Base-by-base conservation (phyloP, 2,329 filamentous ascomycete species). In the Botrytis medusae region DNA sequence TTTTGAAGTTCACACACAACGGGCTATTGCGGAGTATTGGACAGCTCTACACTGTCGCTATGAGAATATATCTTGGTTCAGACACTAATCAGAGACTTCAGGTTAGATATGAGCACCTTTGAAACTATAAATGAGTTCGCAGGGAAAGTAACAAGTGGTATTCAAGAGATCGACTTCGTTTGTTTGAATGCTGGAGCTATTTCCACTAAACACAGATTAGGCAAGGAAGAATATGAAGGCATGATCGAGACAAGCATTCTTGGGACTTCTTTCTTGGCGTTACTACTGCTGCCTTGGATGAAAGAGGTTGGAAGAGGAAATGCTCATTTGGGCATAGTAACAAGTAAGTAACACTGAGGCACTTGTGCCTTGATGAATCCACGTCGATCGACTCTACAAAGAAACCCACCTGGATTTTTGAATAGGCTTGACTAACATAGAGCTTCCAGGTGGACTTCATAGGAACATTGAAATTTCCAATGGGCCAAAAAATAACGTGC, bases 191-290 rank as follows among this genome's bases (percentile, higher is more conserved):
- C 80, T 32, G 80, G 80, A 12, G 62, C 77, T 14, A 65, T 77
- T n/a, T 75, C 74, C 14, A 73, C 72, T 1, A 68, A 60, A 1
- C 79, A 76, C 25, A 71, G 51, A 54, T 34, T 75, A 16, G 75
- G 77, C 2, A 42, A 74, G 2, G 84, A 85, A 46, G 86, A 84
- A 9, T 88, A 83, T 81, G 86, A 88, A 73, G 81, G 84, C 71
- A 86, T 83, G 2, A 75, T 91, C 18, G 88, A 90, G 78, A 86
- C 89, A 75, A 90, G 90, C 77, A 83, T 85, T 1, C 80, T 91
- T 2, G 88, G 87, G 3, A 90, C 87, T 1, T 83, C 84, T 10
- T 81, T 90, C 1, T 81, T 91, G 10, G 86, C 83, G 0, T 75
- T 89, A 4, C 78, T 89, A 2, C 81, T 91, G 18, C 80, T 87